phyloP scores from a whole-genome alignment of 2,329 filamentous ascomycete genomes.

The Grosmannia serpens region DNA sequence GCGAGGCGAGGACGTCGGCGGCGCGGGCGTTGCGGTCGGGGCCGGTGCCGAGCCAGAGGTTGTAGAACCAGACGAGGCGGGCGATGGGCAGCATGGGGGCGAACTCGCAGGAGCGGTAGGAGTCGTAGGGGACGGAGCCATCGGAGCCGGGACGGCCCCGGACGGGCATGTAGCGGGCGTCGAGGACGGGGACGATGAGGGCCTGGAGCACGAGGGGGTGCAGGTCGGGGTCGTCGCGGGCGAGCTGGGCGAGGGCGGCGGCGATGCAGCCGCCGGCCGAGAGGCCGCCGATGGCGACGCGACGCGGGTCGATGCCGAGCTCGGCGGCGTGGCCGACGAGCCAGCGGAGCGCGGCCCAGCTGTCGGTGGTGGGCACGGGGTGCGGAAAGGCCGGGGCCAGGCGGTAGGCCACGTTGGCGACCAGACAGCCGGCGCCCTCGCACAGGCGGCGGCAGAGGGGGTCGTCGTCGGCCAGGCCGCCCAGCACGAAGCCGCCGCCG shows the following conservation, averaged over 20 bases:
- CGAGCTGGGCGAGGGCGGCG: conserved; percentile 26
- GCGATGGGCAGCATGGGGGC: conserved; percentile 8
- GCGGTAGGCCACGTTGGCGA: conserved; percentile 30
- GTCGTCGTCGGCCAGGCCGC: conserved; percentile 7
- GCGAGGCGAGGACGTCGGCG: conserved; percentile 3
- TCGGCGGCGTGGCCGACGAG: conserved; percentile 21
- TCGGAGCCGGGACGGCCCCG: background rate
- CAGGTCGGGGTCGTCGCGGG: conserved; percentile 15
- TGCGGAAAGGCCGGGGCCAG: conserved; percentile 37
- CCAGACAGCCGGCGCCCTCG: conserved; percentile 1
- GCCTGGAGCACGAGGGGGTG: conserved; percentile 21
- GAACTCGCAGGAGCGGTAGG: conserved; percentile 4
- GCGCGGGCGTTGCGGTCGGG: background rate
- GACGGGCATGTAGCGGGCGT: conserved; percentile 16
- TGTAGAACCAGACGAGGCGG: conserved; percentile 10
- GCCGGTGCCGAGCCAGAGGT: conserved; percentile 6
- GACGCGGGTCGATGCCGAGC: conserved; percentile 13
- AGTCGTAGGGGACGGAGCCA: background rate
- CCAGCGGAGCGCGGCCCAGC: conserved; percentile 17
- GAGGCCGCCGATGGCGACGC: conserved; percentile 17
- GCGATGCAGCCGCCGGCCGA: conserved; percentile 19
- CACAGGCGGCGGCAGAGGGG: conserved; percentile 1
- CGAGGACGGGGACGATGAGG: conserved; percentile 25
- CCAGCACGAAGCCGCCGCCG: conserved; percentile 9
- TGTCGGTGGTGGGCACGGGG: conserved; percentile 31